These are phyloP conservation scores for Secale cereale DNA, from an alignment of 176 grass and related monocot genomes.

Conservation along the genomic window DNA sequence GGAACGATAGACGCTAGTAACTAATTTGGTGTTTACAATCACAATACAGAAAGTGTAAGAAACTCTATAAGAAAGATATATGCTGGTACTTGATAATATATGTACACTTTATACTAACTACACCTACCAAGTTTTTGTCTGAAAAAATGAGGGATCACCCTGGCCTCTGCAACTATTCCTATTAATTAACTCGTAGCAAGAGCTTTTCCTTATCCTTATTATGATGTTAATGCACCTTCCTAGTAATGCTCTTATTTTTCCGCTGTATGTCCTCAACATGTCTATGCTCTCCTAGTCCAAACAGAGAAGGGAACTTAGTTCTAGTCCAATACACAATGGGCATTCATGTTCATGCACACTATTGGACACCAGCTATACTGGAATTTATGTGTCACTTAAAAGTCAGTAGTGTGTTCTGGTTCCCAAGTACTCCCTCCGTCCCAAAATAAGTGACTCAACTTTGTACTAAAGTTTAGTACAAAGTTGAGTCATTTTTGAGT, in stretches of 20 bases:
- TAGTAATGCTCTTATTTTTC: background rate
- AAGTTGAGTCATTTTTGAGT: too few species aligned
- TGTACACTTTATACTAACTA: too few species aligned
- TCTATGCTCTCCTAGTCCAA: background rate
- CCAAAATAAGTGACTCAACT: too few species aligned
- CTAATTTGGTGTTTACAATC: too few species aligned
- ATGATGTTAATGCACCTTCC: background rate
- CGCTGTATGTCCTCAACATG: background rate
- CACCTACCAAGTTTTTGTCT: too few species aligned
- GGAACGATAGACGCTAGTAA: too few species aligned
- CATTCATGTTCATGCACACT: background rate
- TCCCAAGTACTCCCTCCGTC: too few species aligned
- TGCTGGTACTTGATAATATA: background rate
- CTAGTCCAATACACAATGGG: background rate
- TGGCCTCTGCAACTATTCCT: too few species aligned
- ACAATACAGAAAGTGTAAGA: too few species aligned
- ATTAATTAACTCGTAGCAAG: background rate
- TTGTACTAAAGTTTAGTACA: too few species aligned
- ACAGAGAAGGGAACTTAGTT: background rate
- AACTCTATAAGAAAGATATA: background rate
- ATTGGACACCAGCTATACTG: background rate
- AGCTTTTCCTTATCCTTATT: background rate
- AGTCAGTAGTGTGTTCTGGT: background rate
- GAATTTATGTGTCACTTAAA: background rate
- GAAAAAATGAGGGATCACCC: too few species aligned